These are phyloP conservation scores for Globisporangium viniferum DNA, from an alignment of 352 stramenopile genomes.

Conservation along the genomic window DNA sequence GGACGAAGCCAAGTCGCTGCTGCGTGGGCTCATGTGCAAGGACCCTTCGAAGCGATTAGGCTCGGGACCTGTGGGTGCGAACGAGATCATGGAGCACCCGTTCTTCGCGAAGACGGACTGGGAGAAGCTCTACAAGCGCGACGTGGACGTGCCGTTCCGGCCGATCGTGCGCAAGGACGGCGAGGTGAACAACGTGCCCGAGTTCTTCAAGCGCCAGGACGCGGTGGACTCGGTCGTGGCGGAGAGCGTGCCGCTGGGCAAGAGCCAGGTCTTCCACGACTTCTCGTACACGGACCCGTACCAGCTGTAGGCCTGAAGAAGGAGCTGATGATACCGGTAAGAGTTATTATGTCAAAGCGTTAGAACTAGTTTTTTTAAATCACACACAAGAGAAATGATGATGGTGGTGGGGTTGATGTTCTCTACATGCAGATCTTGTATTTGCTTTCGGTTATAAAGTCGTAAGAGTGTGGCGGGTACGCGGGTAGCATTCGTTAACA, in stretches of 20 bases:
- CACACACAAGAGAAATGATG: neutral
- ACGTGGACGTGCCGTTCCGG: slow-evolving; percentile 60
- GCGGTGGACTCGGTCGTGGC: slow-evolving; percentile 65
- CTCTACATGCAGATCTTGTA: neutral
- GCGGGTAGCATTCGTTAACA: too few species aligned
- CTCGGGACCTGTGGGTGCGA: slow-evolving; percentile 56
- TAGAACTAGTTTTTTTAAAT: slow-evolving; percentile 6
- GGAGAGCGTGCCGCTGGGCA: slow-evolving; percentile 49
- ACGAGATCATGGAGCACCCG: slow-evolving; percentile 83
- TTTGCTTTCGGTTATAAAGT: neutral
- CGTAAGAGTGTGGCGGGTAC: neutral
- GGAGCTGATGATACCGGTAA: neutral
- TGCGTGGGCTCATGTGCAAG: slow-evolving; percentile 72
- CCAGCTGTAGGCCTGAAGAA: slow-evolving; percentile 33
- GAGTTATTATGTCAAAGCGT: neutral
- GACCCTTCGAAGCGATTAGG: slow-evolving; percentile 74
- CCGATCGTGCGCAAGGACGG: slow-evolving; percentile 68
- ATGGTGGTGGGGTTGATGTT: neutral
- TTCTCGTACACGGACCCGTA: slow-evolving; percentile 80
- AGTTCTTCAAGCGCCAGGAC: slow-evolving; percentile 82
- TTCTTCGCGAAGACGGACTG: slow-evolving; percentile 81
- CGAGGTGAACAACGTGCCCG: slow-evolving; percentile 72
- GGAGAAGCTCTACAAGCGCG: slow-evolving; percentile 77
- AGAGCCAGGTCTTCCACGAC: slow-evolving; percentile 68
- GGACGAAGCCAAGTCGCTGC: slow-evolving; percentile 63